Conservation (phyloP, 2,329 filamentous ascomycete species). For the Neofusicoccum laricinum region DNA sequence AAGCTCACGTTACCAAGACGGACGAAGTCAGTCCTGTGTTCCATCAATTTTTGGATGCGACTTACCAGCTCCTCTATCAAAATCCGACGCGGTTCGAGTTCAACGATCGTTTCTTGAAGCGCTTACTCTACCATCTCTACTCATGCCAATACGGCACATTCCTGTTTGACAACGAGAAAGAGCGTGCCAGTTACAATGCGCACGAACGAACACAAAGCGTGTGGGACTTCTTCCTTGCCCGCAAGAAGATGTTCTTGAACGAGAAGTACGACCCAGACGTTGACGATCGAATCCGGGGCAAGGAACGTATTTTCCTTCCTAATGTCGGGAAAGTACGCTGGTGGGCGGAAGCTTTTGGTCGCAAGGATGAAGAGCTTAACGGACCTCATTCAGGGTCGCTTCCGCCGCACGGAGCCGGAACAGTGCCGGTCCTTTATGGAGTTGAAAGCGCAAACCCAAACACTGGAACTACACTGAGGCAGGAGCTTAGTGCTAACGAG, state of each 20-base stretch:
- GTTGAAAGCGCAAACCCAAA: constrained; percentile 32
- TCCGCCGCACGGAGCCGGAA: constrained; percentile 22
- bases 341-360: constrained; percentile 88
- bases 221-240: constrained; percentile 91
- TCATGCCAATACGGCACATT: constrained; percentile 98
- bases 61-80: constrained; percentile 85
- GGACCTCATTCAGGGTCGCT: constrained; percentile 38
- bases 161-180: constrained; percentile 90
- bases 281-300: constrained; percentile 75
- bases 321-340: constrained; percentile 75
- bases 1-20: constrained; percentile 67
- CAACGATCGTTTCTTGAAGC: constrained; percentile 87
- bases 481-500: constrained; percentile 25
- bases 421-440: constrained; percentile 33
- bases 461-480: constrained; percentile 27
- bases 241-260: constrained; percentile 79
- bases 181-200: constrained; percentile 69
- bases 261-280: constrained; percentile 70
- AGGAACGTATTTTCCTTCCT: constrained; percentile 82
- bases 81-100: constrained; percentile 89
- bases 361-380: constrained; percentile 92
- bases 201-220: constrained; percentile 76
- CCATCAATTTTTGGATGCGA: constrained; percentile 94
- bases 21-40: constrained; percentile 95
- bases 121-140: constrained; percentile 89